phyloP scores from a whole-genome alignment of 2,329 filamentous ascomycete species.

The Colletotrichum sp. region DNA sequence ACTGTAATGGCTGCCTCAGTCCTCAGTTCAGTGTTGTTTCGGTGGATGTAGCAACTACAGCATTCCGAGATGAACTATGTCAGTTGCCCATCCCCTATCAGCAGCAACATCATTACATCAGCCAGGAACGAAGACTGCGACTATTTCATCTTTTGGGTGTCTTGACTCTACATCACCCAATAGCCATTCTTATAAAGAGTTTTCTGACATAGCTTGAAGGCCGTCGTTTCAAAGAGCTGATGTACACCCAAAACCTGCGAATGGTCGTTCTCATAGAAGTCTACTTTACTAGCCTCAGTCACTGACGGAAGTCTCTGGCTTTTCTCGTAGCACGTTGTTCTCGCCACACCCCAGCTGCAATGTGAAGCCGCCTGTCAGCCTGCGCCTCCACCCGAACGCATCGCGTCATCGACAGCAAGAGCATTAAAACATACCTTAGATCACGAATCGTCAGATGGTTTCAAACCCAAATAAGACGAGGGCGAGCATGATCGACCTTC shows the following conservation, averaged over 20 bases:
- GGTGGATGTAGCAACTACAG: fast-evolving
- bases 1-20: neutral
- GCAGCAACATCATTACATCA: too few species aligned
- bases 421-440: neutral
- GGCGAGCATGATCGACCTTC: neutral
- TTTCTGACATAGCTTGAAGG: too few species aligned
- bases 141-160: too few species aligned
- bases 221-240: neutral
- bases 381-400: neutral
- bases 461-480: neutral
- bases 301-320: fast-evolving
- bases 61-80: fast-evolving
- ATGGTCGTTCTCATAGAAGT: fast-evolving
- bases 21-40: fast-evolving
- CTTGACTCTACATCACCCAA: too few species aligned
- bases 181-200: too few species aligned
- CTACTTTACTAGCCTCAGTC: fast-evolving
- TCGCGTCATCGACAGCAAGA: fast-evolving
- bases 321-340: neutral
- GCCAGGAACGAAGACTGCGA: too few species aligned
- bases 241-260: neutral
- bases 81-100: neutral
- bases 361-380: neutral
- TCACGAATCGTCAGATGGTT: fast-evolving
- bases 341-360: fast-evolving